These are phyloP conservation scores for Aureobasidium namibiae DNA, from an alignment of 2,329 filamentous ascomycete genomes.

Conservation along the genomic window DNA sequence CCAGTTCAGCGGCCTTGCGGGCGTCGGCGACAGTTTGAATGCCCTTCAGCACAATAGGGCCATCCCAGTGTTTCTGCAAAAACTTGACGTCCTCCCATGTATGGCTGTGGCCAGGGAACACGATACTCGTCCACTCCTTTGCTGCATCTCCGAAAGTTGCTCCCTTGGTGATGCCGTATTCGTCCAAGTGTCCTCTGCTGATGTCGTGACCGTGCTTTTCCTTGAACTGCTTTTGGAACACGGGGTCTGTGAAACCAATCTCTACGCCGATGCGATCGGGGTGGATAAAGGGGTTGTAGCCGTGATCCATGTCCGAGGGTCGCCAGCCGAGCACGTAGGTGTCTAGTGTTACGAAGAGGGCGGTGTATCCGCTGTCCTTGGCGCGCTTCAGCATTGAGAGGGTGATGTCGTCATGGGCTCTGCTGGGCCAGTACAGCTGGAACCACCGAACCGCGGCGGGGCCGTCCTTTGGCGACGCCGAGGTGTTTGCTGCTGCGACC, in stretches of 20 bases:
- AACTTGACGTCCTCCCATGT: constrained; percentile 52
- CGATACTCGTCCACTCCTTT: constrained; percentile 43
- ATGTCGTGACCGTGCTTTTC: constrained; percentile 25
- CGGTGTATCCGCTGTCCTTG: constrained; percentile 52
- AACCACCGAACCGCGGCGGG: constrained; percentile 49
- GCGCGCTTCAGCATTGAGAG: constrained; percentile 55
- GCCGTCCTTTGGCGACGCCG: constrained; percentile 2
- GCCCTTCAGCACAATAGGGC: constrained; percentile 56
- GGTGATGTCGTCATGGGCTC: constrained; percentile 49
- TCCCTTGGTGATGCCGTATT: too few species aligned
- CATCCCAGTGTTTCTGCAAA: constrained; percentile 53
- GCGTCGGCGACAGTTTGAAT: constrained; percentile 46
- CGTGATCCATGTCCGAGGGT: constrained; percentile 29
- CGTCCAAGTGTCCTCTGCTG: too few species aligned
- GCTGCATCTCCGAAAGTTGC: constrained; percentile 33
- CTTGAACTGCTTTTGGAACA: constrained; percentile 52
- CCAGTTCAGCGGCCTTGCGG: constrained; percentile 34
- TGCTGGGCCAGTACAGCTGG: constrained; percentile 63
- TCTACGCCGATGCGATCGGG: too few species aligned
- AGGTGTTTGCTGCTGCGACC: constrained; percentile 49
- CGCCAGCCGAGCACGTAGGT: constrained; percentile 63
- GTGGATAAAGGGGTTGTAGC: too few species aligned
- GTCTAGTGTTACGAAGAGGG: constrained; percentile 64
- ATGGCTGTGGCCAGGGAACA: constrained; percentile 33
- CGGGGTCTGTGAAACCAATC: constrained; percentile 59